phyloP scores from a whole-genome alignment of 2,329 filamentous ascomycete genomes.

The Mariannaea elegans region DNA sequence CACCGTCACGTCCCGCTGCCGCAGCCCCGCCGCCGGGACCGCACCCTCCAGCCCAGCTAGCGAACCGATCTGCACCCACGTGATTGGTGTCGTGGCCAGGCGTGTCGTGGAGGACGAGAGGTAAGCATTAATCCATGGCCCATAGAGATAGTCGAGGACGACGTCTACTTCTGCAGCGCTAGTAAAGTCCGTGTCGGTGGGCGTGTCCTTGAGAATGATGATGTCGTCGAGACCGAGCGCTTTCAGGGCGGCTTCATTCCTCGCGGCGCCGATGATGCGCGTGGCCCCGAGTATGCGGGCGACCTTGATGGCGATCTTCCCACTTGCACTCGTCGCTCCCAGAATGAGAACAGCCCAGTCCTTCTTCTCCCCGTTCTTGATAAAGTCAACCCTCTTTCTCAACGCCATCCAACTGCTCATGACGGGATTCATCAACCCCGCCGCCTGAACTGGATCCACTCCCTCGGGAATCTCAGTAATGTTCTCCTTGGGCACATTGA shows the following conservation, averaged over 20 bases:
- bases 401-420: constrained; percentile 68
- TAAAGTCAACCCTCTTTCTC: constrained; percentile 51
- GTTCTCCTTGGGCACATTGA: constrained; percentile 56
- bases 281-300: constrained; percentile 58
- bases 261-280: constrained; percentile 60
- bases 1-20: constrained; percentile 59
- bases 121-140: constrained; percentile 51
- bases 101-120: constrained; percentile 51
- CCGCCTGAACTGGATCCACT: constrained; percentile 59
- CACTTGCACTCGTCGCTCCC: constrained; percentile 63
- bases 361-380: constrained; percentile 34
- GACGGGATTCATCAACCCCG: constrained; percentile 63
- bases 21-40: constrained; percentile 54
- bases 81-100: constrained; percentile 50
- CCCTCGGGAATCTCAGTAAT: constrained; percentile 53
- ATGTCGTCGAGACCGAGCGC: constrained; percentile 55
- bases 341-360: constrained; percentile 60
- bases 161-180: constrained; percentile 58
- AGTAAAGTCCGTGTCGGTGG: constrained; percentile 56
- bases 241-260: constrained; percentile 54
- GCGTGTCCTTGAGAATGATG: constrained; percentile 53
- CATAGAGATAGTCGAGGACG: constrained; percentile 67
- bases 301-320: constrained; percentile 58
- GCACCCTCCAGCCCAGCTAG: constrained; percentile 50
- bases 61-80: constrained; percentile 63